These are phyloP conservation scores for Medicago ruthenica DNA, from an alignment of 306 rosid species.

Conservation along the genomic window DNA sequence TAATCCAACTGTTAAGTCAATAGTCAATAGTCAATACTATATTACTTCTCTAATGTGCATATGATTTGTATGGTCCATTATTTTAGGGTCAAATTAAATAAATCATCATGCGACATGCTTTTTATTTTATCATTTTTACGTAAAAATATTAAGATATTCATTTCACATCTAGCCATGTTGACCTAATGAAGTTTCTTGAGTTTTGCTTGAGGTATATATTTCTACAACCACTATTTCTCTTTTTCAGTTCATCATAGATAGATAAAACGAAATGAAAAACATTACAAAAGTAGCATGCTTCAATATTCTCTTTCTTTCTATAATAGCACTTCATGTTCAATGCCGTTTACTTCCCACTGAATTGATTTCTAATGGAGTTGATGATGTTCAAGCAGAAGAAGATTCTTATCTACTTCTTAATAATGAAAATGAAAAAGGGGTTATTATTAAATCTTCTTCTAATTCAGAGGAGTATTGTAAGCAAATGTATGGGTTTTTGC, in stretches of 20 bases:
- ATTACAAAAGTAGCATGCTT: conserved; percentile 28
- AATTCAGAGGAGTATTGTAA: conserved; percentile 42
- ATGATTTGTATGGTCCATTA: too few relatives aligned
- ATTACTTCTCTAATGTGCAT: too few relatives aligned
- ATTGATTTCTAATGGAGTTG: conserved; percentile 49
- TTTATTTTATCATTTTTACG: too few relatives aligned
- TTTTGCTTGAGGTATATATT: not conserved
- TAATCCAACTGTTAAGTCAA: too few relatives aligned
- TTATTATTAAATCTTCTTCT: too few relatives aligned
- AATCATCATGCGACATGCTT: too few relatives aligned
- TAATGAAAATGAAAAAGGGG: not conserved
- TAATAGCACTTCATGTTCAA: conserved; percentile 26
- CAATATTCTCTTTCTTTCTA: conserved; percentile 20
- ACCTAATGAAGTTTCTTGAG: not conserved
- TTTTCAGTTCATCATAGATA: conserved; percentile 17
- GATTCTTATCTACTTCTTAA: conserved; percentile 17
- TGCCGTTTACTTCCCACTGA: conserved; percentile 38
- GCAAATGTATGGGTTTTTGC: conserved; percentile 66
- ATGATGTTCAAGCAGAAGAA: conserved; percentile 7
- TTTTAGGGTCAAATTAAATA: too few relatives aligned
- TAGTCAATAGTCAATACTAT: too few relatives aligned
- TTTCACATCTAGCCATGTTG: not conserved
- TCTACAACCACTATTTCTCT: not conserved
- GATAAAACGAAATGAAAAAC: conserved; percentile 21
- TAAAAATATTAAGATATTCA: not conserved